A percentile compares a stretch with the other conserved stretches of the same genome.
phyloP scores from a whole-genome alignment of 2,329 filamentous ascomycete genomes.

The Aspergillus thermomutatus region DNA sequence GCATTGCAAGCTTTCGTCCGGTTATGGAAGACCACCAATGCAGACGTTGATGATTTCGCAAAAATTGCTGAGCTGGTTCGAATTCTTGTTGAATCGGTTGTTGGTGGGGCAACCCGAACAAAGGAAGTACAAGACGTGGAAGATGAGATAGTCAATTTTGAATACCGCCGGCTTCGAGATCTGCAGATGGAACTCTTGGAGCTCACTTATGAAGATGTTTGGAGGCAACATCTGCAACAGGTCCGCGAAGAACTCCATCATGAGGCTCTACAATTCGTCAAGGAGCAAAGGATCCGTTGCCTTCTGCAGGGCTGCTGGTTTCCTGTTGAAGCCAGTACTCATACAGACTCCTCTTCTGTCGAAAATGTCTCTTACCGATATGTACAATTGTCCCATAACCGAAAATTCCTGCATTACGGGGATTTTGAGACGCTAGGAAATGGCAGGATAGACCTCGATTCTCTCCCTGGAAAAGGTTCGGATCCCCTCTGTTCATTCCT shows the following conservation, averaged over 20 bases:
- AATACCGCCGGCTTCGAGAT: slow-evolving; percentile 72
- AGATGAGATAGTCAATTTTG: slow-evolving; percentile 81
- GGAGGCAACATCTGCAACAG: slow-evolving; percentile 84
- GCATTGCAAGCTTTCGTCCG: slow-evolving; percentile 84
- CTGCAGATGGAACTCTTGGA: slow-evolving; percentile 93
- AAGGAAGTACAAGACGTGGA: slow-evolving; percentile 85
- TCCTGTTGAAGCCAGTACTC: slow-evolving; percentile 51
- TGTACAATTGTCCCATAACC: slow-evolving; percentile 84
- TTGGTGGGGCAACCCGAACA: slow-evolving; percentile 75
- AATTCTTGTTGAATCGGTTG: slow-evolving; percentile 84
- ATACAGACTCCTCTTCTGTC: slow-evolving; percentile 45
- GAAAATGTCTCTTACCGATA: slow-evolving; percentile 65
- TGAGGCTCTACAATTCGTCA: slow-evolving; percentile 92
- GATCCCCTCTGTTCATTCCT: slow-evolving; percentile 4
- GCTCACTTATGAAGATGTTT: slow-evolving; percentile 87
- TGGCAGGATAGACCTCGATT: slow-evolving; percentile 68
- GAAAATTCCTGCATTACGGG: slow-evolving; percentile 83
- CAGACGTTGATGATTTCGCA: slow-evolving; percentile 80
- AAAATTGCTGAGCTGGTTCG: slow-evolving; percentile 90
- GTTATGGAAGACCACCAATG: slow-evolving; percentile 86
- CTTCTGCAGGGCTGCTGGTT: slow-evolving; percentile 91
- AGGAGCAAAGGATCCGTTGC: slow-evolving; percentile 91
- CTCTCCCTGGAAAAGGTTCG: slow-evolving; percentile 69
- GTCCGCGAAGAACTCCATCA: slow-evolving; percentile 88
- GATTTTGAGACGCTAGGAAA: slow-evolving; percentile 68